These are phyloP conservation scores for Trichoderma citrinoviride DNA, from an alignment of 2,329 filamentous ascomycete species.

Conservation along the genomic window DNA sequence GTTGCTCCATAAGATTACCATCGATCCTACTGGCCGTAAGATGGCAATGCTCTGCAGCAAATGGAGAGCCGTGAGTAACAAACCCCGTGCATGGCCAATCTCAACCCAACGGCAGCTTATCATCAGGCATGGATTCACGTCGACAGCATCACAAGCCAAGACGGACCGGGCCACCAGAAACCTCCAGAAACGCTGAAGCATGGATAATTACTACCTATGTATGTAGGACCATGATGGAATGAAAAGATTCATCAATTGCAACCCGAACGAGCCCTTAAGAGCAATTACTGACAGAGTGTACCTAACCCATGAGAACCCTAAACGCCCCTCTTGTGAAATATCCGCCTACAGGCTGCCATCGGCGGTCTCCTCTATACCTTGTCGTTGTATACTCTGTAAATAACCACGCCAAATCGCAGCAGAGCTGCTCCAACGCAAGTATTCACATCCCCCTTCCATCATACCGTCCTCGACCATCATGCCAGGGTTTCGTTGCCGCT, in stretches of 20 bases:
- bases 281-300: neutral
- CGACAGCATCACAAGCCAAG: no score
- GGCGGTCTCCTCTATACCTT: neutral
- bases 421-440: neutral
- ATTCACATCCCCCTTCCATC: no score
- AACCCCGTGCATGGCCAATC: no score
- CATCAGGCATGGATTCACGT: no score
- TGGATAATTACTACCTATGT: no score
- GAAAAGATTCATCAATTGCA: neutral
- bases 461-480: neutral
- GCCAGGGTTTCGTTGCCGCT: constrained; percentile 43
- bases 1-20: neutral
- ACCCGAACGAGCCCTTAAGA: neutral
- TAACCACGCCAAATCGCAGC: neutral
- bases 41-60: neutral
- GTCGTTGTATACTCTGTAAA: neutral
- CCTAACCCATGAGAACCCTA: neutral
- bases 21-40: neutral
- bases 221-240: no score
- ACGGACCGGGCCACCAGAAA: no score
- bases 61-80: neutral
- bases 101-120: neutral
- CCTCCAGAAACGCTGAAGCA: no score
- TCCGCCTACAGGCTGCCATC: neutral
- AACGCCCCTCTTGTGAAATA: constrained; percentile 3